These are phyloP conservation scores for Geosmithia morbida DNA, from an alignment of 2,329 filamentous ascomycete species.

Conservation along the genomic window DNA sequence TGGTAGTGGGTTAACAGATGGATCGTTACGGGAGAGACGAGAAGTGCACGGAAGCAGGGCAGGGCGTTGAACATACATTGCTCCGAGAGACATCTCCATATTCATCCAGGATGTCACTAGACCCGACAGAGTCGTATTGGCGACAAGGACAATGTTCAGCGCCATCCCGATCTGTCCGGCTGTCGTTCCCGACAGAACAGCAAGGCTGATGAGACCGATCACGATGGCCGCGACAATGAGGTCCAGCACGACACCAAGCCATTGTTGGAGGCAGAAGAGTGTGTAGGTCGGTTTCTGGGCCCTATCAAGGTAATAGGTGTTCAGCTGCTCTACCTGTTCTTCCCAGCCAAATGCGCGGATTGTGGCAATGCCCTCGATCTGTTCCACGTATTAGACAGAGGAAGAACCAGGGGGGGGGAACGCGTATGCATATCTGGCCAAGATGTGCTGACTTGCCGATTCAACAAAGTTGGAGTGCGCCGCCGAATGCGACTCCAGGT, in stretches of 20 bases:
- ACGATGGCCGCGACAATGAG: conserved; percentile 13
- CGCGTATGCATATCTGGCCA: too few species aligned
- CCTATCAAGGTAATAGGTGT: conserved; percentile 15
- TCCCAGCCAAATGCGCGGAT: conserved; percentile 28
- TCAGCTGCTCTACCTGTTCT: conserved; percentile 16
- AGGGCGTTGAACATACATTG: background rate
- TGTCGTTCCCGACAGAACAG: background rate
- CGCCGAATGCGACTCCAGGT: conserved; percentile 34
- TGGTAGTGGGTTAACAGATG: background rate
- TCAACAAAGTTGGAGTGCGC: conserved; percentile 37
- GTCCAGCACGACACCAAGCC: conserved; percentile 31
- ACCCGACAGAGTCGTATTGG: background rate
- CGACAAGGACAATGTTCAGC: background rate
- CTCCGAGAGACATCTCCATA: background rate
- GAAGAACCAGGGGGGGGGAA: conserved; percentile 5
- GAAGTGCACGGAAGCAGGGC: too few species aligned
- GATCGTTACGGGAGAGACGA: too few species aligned
- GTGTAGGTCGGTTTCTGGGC: conserved; percentile 35
- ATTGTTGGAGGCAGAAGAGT: conserved; percentile 31
- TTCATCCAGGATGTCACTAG: background rate
- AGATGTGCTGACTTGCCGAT: conserved; percentile 17
- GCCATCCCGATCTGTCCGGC: background rate
- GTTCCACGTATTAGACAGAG: background rate
- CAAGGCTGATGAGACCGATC: background rate
- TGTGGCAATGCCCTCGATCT: conserved; percentile 18